Percentiles rank a stretch among this genome's conserved stretches.
Conservation (phyloP, 257 asterid species). For the Nicotiana undulata region DNA sequence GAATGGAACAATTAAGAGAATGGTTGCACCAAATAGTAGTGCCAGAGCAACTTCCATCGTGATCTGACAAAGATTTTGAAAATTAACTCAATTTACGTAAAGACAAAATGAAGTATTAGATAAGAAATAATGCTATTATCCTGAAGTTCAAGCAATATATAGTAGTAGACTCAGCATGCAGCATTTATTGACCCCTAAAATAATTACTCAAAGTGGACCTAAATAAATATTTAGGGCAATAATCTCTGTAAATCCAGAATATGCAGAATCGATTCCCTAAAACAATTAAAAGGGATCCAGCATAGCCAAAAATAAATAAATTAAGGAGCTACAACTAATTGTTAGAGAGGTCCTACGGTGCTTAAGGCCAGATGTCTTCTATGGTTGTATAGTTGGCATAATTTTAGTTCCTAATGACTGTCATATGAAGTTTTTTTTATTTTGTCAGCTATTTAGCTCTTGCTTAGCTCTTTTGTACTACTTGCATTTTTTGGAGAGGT, state of each 20-base stretch:
- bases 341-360: neutral
- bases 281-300: neutral
- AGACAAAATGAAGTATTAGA: neutral
- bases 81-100: neutral
- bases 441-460: too few species aligned
- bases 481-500: too few species aligned
- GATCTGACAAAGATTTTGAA: slow-evolving; percentile 29
- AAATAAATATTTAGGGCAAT: neutral
- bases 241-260: neutral
- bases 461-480: too few species aligned
- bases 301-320: neutral
- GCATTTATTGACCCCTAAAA: neutral
- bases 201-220: neutral
- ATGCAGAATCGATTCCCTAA: neutral
- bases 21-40: slow-evolving; percentile 47
- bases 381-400: too few species aligned
- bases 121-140: neutral
- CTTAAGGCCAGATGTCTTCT: too few species aligned
- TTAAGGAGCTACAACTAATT: neutral
- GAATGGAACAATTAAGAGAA: slow-evolving; percentile 69
- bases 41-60: slow-evolving; percentile 82
- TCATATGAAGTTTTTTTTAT: too few species aligned
- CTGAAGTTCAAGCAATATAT: neutral
- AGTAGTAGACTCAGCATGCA: neutral
- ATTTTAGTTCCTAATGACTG: too few species aligned